Conservation (phyloP, 2,329 filamentous ascomycete species). For the Sclerotinia sclerotiorum region DNA sequence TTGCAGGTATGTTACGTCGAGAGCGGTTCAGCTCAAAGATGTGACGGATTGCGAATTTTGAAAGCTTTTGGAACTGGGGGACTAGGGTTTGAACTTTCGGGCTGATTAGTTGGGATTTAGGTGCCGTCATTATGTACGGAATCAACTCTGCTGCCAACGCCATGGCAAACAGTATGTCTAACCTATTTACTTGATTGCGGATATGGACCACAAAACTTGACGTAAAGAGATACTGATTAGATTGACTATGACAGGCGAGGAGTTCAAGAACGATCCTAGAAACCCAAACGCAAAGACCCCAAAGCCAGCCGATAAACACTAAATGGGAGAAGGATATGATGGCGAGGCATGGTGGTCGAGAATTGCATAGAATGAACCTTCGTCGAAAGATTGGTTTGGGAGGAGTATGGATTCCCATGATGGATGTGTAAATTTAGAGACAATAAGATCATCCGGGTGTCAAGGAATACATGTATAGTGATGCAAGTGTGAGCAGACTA, state of each 20-base stretch:
- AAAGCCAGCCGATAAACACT: conserved; percentile 39
- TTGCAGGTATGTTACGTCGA: conserved; percentile 70
- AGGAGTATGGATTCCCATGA: not conserved
- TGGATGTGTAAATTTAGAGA: conserved; percentile 20
- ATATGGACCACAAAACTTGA: not conserved
- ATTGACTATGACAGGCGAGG: conserved; percentile 62
- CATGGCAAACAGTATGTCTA: conserved; percentile 74
- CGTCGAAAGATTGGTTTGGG: conserved; percentile 6
- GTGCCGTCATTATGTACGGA: conserved; percentile 84
- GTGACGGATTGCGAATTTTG: not conserved
- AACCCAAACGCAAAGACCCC: conserved; percentile 60
- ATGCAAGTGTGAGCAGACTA: not conserved
- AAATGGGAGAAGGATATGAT: conserved; percentile 22
- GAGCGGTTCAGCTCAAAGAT: not conserved
- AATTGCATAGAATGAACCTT: conserved; percentile 17
- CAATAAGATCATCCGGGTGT: conserved; percentile 15
- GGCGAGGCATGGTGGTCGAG: not conserved
- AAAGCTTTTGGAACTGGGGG: conserved; percentile 3
- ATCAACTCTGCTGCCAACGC: conserved; percentile 79
- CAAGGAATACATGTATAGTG: not conserved
- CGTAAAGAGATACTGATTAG: conserved; percentile 25
- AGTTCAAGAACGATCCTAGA: conserved; percentile 96
- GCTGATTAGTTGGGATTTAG: conserved; percentile 48
- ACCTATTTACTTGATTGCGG: conserved; percentile 32
- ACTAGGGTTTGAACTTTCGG: conserved; percentile 17